Evolutionary conservation across 176 grass and related monocot genomes (phyloP), one percentile per base, ranked within the genome.

Genomic region (Chloris gayana): DNA sequence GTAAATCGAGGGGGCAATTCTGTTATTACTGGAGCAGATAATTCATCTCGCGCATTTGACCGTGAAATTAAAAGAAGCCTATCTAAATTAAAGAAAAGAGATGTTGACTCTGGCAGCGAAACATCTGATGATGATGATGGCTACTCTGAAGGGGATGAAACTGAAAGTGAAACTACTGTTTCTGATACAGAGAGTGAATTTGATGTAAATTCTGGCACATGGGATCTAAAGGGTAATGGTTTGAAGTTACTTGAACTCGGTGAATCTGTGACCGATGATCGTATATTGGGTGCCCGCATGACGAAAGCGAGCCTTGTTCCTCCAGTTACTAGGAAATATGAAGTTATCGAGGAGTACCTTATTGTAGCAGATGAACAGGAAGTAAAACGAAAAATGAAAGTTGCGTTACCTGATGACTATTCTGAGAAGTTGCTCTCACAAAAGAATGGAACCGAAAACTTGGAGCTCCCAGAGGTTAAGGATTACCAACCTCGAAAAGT

Each of bases 241-340:
- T 82, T 86, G 19, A 94, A 93, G 76, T 76, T 89, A 74, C 82
- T 83, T 64, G 92, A 95, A 51, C 76, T 82, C 54, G 63, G 64
- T 54, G 92, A 95, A 44, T 85, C 83, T 82, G 76, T 81, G 38
- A 77, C 64, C 6, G 92, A 95, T 75, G 96, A 99, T 75, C 93
- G 88, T 84, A 93, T 92, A 83, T 91, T 91, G 90, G 96, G 96
- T 82, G 96, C 90, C 63, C 96, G 96, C 79, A 99, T 99, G 96
- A 99, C 96, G 78, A 99, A 99, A 86, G 90, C 93, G 32, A 95
- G 96, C 77, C 88, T 95, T 81, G 96, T 99, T 80, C 96, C 96
- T 82, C 96, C 96, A 73, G 89, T 95, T 72, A 99, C 96, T n/a
- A 91, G 96, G 85, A 99, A 93, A 71, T 99, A 99, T 33, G 96